Base-by-base conservation (phyloP, 2,329 filamentous ascomycete genomes). In the Drechslerella coelobrocha region DNA sequence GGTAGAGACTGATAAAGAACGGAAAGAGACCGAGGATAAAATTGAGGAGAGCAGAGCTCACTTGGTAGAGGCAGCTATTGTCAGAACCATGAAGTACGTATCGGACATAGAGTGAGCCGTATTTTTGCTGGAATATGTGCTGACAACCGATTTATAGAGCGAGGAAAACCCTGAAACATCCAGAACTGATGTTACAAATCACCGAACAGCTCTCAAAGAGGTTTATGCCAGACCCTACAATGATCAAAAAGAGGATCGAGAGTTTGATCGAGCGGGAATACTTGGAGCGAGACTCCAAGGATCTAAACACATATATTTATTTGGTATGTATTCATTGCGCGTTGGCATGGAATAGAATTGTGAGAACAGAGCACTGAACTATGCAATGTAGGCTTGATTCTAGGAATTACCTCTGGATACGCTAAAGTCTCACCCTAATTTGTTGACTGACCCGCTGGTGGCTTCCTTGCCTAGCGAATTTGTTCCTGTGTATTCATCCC, bases 181-280 rank as follows among this genome's bases (percentile, higher is more conserved):
- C 80, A 8, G 80, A 82, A 53, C 76, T 84, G 39, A 82, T 84
- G 75, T 81, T 79, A 10, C 82, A 84, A 75, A 81, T 83, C 3
- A 79, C 84, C 39, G 76, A 79, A 2, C 82, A 83, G 66, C 76
- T 84, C 2, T 80, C 80, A 1, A 74, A 78, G 7, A 80, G 82
- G 31, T 84, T 84, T 72, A 78, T 79, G 31, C 82, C 82, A 0
- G 82, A 84, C 69, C 80, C 83, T 21, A 79, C 79, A 55, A 83
- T 83, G 81, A 79, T 84, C 73, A 84, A 84, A 75, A 81, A 81
- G 72, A 79, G 82, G 29, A 83, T 84, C 48, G 82, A 84, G 73
- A 82, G 80, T 73, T 74, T 84, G 72, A 84, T 84, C 60, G 82
- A 84, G 68, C 79, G 82, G 50, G 82, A 84, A 72, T 84, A 84